Conservation (phyloP, 371 early-diverging fungal genomes). For the Rhizopus delemar region DNA sequence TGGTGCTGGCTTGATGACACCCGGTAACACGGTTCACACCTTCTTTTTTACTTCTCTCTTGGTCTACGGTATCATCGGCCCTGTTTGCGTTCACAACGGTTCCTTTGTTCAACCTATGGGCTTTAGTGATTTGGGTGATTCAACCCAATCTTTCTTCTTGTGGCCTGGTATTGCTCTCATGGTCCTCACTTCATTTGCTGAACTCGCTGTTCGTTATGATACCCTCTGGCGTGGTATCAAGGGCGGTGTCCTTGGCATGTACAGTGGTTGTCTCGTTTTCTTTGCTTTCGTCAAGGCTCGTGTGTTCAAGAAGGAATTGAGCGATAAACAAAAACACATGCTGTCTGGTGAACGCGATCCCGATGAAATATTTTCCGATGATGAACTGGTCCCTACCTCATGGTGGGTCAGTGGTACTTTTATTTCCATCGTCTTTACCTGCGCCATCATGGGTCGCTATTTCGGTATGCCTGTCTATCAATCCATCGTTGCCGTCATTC, state of each 20-base stretch:
- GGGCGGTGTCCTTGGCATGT: slow-evolving; percentile 35
- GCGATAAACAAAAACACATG: slow-evolving; percentile 6
- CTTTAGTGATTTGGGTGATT: slow-evolving; percentile 36
- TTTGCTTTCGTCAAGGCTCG: slow-evolving; percentile 7
- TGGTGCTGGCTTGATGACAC: slow-evolving; percentile 72
- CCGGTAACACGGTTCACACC: slow-evolving; percentile 56
- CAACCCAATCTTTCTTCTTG: slow-evolving; percentile 59
- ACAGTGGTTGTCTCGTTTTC: neutral
- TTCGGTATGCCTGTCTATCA: slow-evolving; percentile 62
- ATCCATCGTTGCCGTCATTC: slow-evolving; percentile 58
- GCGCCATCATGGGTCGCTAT: slow-evolving; percentile 60
- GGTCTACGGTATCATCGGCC: slow-evolving; percentile 59
- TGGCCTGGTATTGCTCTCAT: slow-evolving; percentile 81
- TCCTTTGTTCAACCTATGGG: slow-evolving; percentile 37
- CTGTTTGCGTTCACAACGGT: slow-evolving; percentile 43
- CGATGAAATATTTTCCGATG: slow-evolving; percentile 31
- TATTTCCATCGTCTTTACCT: slow-evolving; percentile 59
- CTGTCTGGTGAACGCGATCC: slow-evolving; percentile 16
- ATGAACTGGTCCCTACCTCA: slow-evolving; percentile 62
- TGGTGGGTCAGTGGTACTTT: slow-evolving; percentile 65
- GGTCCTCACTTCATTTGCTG: slow-evolving; percentile 66
- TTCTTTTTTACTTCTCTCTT: slow-evolving; percentile 60
- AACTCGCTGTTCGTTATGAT: slow-evolving; percentile 59
- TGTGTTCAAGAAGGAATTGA: slow-evolving; percentile 11
- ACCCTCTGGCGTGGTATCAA: slow-evolving; percentile 60